These are phyloP conservation scores for Phytophthora pluvialis DNA, from an alignment of 352 stramenopile species.

Conservation along the genomic window DNA sequence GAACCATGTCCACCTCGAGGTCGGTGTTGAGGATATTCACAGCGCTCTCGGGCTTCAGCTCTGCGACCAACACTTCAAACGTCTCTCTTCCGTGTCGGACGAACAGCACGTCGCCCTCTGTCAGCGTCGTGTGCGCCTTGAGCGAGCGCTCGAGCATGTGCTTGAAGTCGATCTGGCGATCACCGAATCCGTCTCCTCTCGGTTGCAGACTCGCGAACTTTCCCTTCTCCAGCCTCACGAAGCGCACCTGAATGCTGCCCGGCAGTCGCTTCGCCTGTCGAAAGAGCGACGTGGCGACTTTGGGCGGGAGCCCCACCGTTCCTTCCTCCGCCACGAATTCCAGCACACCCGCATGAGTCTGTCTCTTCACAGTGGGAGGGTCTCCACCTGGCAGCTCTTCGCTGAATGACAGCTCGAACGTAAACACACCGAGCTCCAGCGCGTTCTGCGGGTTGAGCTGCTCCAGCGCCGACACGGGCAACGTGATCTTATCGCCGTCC, in stretches of 20 bases:
- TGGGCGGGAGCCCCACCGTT: slow-evolving; percentile 77
- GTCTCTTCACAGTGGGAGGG: slow-evolving; percentile 7
- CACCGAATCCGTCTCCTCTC: slow-evolving; percentile 67
- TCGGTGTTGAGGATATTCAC: slow-evolving; percentile 85
- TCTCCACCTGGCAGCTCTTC: slow-evolving; percentile 2
- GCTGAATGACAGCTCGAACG: slow-evolving; percentile 72
- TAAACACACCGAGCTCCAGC: slow-evolving; percentile 80
- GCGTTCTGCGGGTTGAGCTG: slow-evolving; percentile 80
- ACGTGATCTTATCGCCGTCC: slow-evolving; percentile 81
- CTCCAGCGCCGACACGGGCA: slow-evolving; percentile 79
- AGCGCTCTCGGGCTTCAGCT: slow-evolving; percentile 61
- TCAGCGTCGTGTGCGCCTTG: slow-evolving; percentile 79
- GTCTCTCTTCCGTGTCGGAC: slow-evolving; percentile 80
- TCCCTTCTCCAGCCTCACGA: slow-evolving; percentile 75
- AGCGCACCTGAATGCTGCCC: slow-evolving; percentile 62
- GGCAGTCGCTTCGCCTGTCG: slow-evolving; percentile 28
- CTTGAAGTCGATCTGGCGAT: slow-evolving; percentile 86
- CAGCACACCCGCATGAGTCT: slow-evolving; percentile 78
- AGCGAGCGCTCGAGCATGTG: slow-evolving; percentile 76
- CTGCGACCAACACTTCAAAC: slow-evolving; percentile 72
- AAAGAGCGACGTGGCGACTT: slow-evolving; percentile 77
- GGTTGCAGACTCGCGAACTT: slow-evolving; percentile 76
- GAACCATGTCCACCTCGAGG: slow-evolving; percentile 81
- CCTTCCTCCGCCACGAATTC: slow-evolving; percentile 85
- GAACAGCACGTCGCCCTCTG: slow-evolving; percentile 75